These are phyloP conservation scores for Lanmaoa rubissima DNA, from an alignment of 768 basidiomycete species.

Conservation along the genomic window DNA sequence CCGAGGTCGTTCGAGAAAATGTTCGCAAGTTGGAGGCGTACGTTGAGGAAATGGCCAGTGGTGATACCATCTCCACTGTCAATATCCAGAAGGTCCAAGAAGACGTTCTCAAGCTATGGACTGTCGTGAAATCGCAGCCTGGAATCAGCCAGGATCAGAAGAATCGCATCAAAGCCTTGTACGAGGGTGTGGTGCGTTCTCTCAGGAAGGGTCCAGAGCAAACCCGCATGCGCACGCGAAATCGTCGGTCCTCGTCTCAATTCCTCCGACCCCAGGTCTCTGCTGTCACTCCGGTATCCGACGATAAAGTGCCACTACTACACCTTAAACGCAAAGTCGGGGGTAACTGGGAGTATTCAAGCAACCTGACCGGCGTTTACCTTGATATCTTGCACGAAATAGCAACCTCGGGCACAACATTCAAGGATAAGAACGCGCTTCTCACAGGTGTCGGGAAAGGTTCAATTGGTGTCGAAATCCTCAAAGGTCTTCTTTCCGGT, in stretches of 20 bases:
- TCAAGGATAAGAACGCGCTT: slow-evolving; percentile 98
- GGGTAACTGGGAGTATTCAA: slow-evolving; percentile 93
- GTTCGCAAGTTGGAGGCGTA: slow-evolving; percentile 98
- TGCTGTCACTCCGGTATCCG: slow-evolving; percentile 64
- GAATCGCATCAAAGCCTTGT: slow-evolving; percentile 89
- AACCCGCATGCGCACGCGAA: slow-evolving; percentile 54
- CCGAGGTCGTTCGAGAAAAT: slow-evolving; percentile 92
- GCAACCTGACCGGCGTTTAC: slow-evolving; percentile 93
- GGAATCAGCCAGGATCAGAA: slow-evolving; percentile 98
- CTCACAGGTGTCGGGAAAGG: slow-evolving; percentile 98
- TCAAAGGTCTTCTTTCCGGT: slow-evolving; percentile 94
- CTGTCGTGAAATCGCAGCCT: slow-evolving; percentile 93
- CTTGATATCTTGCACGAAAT: slow-evolving; percentile 98
- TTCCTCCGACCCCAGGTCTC: slow-evolving; percentile 93
- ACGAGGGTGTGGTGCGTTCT: slow-evolving; percentile 94
- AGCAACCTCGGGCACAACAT: slow-evolving; percentile 96
- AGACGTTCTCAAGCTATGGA: slow-evolving; percentile 96
- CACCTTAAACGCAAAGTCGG: slow-evolving; percentile 98
- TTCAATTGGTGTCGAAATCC: slow-evolving; percentile 95
- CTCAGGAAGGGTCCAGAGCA: slow-evolving; percentile 77
- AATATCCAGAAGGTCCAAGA: slow-evolving; percentile 99
- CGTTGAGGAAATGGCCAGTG: slow-evolving; percentile 97
- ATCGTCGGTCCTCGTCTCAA: slow-evolving; percentile 90
- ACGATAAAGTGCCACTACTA: slow-evolving; percentile 90
- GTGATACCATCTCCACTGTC: slow-evolving; percentile 80